Evolutionary conservation across 1,284 basidiomycete genomes (phyloP), one percentile per base, ranked within the genome.

Genomic region (Sporisorium graminicola): DNA sequence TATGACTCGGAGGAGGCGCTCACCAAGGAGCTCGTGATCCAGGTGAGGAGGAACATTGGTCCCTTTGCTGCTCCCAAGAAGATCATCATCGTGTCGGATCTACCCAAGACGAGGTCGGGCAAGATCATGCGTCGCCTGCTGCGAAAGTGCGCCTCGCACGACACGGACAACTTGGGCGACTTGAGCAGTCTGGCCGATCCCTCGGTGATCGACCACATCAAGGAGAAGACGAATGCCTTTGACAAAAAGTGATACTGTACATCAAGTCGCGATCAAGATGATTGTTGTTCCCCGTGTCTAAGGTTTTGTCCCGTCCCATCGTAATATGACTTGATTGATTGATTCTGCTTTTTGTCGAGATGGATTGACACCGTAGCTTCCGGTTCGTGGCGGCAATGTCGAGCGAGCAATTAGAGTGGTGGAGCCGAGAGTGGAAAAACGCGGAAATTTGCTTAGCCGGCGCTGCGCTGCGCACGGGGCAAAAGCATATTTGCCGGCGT

Each of bases 31-130:
- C 90, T 98, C 70, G 90, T 92, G 18, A 90, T 98, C 44, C 95
- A 98, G 87, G 96, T 99, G 26, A 91, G 96, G 22, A 69, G 79
- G 37, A 72, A 80, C 61, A 84, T 84, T 40, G 82, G 82, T 14
- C 82, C 82, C 40, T 98, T 98, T 86, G 95, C 96, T 13, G 81
- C 82, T 8, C 95, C 95, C 50, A 97, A 97, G 90, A 93, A 92
- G 88, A 91, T 98, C 82, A 91, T 90, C 86, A 88, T 98, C 80
- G 92, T 96, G 77, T 80, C 84, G 42, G 95, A 98, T 86, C 88
- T 98, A 65, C 96, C 96, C 53, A 98, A 98, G 91, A 99, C 96
- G 51, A 90, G 95, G 57, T 93, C 92, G n/a, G 96, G 96, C 47
- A 98, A 98, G 91, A 92, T 93, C 86, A 95, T 98, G 92, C 90